A percentile compares a stretch with the other conserved stretches of the same genome.
phyloP scores from a whole-genome alignment of 1,139 yeast genomes.

The Blastobotrys indianensis region DNA sequence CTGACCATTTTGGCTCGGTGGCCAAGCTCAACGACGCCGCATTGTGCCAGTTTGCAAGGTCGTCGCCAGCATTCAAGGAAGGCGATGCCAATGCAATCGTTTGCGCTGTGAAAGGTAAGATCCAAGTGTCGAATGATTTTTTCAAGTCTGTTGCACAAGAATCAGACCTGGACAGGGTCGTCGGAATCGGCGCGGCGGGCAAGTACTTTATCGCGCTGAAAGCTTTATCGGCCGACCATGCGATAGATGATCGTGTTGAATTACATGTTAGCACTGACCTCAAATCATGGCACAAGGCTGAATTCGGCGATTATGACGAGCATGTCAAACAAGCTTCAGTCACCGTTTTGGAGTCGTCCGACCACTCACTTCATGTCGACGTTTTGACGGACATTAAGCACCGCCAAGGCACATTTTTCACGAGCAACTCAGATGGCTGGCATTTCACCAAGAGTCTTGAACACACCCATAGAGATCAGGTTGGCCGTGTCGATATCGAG shows the following conservation, averaged over 20 bases:
- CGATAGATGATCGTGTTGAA: conserved; percentile 39
- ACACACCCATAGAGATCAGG: conserved; percentile 37
- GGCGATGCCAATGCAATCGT: conserved; percentile 44
- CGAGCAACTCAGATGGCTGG: conserved; percentile 61
- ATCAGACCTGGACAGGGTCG: conserved; percentile 33
- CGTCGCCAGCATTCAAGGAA: conserved; percentile 35
- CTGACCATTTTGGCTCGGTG: conserved; percentile 49
- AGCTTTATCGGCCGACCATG: conserved; percentile 17
- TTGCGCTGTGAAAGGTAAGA: conserved; percentile 46
- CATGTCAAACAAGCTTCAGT: conserved; percentile 38
- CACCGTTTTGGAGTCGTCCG: conserved; percentile 51
- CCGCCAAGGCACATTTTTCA: conserved; percentile 41
- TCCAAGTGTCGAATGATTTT: conserved; percentile 47
- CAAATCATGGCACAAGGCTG: conserved; percentile 44
- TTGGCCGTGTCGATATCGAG: conserved; percentile 42
- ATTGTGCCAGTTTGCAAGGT: conserved; percentile 47
- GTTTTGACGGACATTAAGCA: conserved; percentile 29
- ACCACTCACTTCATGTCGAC: conserved; percentile 50
- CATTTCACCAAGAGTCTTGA: conserved; percentile 46
- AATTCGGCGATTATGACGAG: conserved; percentile 42
- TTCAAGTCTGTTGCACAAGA: conserved; percentile 36
- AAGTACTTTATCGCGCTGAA: conserved; percentile 50
- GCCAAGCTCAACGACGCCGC: conserved; percentile 30
- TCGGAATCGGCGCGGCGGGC: conserved; percentile 46
- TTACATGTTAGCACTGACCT: conserved; percentile 59